Conservation (phyloP, 768 basidiomycete species). For the Leccinum disarticulatum region DNA sequence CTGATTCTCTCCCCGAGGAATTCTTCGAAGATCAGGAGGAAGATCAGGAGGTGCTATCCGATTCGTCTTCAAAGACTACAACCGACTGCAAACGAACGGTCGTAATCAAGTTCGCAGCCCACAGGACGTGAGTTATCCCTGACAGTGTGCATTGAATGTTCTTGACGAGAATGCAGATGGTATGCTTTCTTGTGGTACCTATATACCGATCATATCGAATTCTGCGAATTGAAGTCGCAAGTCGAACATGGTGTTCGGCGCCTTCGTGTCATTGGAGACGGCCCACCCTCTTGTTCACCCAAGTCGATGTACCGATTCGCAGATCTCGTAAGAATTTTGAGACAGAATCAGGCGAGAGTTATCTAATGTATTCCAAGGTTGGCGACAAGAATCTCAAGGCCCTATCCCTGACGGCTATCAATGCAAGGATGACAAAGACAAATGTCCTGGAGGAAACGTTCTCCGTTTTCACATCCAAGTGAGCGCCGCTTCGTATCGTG, state of each 20-base stretch:
- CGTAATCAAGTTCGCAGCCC: slow-evolving; percentile 15
- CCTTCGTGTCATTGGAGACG: not conserved
- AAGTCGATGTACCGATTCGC: slow-evolving; percentile 40
- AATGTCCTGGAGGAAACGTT: slow-evolving; percentile 29
- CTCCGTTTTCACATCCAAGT: slow-evolving; percentile 30
- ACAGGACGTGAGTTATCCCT: slow-evolving; percentile 12
- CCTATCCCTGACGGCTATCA: slow-evolving; percentile 20
- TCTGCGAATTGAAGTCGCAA: slow-evolving; percentile 15
- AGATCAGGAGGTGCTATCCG: not conserved
- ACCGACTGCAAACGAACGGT: not conserved
- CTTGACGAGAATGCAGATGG: slow-evolving; percentile 17
- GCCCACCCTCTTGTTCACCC: slow-evolving; percentile 29
- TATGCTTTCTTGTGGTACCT: slow-evolving; percentile 26
- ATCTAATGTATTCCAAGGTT: slow-evolving; percentile 5
- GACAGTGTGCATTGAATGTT: not conserved
- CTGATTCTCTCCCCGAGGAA: slow-evolving; percentile 4
- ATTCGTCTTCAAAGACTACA: not conserved
- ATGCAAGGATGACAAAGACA: slow-evolving; percentile 9
- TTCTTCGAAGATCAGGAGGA: not conserved
- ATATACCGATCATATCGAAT: slow-evolving; percentile 22
- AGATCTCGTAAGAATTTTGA: slow-evolving; percentile 25
- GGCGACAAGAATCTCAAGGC: slow-evolving; percentile 18
- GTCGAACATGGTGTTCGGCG: not conserved
- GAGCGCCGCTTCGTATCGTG: not conserved
- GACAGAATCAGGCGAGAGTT: not conserved